Conservation (phyloP, 1,284 basidiomycete species). For the Malassezia restricta region DNA sequence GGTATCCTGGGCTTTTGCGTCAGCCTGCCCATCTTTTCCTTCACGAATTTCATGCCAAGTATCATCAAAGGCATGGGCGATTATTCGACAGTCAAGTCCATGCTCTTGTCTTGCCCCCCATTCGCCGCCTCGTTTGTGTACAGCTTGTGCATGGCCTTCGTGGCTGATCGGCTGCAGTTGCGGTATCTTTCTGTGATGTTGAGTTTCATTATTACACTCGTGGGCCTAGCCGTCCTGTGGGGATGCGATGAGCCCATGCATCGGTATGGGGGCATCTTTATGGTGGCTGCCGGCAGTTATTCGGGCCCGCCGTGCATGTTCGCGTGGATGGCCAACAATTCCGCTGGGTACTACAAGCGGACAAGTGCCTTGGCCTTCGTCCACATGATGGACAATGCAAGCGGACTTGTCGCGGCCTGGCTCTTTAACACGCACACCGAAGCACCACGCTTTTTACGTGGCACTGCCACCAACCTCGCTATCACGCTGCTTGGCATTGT, state of each 20-base stretch:
- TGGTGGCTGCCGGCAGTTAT: slow-evolving; percentile 27
- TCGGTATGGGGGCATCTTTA: slow-evolving; percentile 32
- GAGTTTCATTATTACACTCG: slow-evolving; percentile 20
- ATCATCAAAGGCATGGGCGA: slow-evolving; percentile 29
- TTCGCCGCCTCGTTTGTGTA: slow-evolving; percentile 31
- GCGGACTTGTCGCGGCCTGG: slow-evolving; percentile 30
- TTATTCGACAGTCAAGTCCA: slow-evolving; percentile 19
- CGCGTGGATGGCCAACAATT: slow-evolving; percentile 22
- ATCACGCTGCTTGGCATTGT: slow-evolving; percentile 19
- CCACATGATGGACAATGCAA: slow-evolving; percentile 32
- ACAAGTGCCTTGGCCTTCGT: slow-evolving; percentile 28
- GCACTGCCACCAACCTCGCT: slow-evolving; percentile 28
- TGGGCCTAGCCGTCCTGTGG: slow-evolving; percentile 28
- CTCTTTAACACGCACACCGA: slow-evolving; percentile 23
- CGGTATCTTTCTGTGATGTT: slow-evolving; percentile 21
- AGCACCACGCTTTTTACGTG: slow-evolving; percentile 21
- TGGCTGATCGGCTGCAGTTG: slow-evolving; percentile 28
- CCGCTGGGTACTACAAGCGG: slow-evolving; percentile 28
- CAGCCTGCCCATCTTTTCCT: slow-evolving; percentile 26
- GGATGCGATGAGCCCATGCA: slow-evolving; percentile 10
- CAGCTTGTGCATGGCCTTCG: slow-evolving; percentile 23
- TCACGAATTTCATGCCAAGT: slow-evolving; percentile 35
- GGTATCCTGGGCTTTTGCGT: slow-evolving; percentile 25
- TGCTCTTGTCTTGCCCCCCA: slow-evolving; percentile 35
- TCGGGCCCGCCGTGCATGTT: slow-evolving; percentile 14